A percentile compares a stretch with the other conserved stretches of the same genome.
Conservation (phyloP, 2,329 filamentous ascomycete species). For the Clarireedia homoeocarpa region DNA sequence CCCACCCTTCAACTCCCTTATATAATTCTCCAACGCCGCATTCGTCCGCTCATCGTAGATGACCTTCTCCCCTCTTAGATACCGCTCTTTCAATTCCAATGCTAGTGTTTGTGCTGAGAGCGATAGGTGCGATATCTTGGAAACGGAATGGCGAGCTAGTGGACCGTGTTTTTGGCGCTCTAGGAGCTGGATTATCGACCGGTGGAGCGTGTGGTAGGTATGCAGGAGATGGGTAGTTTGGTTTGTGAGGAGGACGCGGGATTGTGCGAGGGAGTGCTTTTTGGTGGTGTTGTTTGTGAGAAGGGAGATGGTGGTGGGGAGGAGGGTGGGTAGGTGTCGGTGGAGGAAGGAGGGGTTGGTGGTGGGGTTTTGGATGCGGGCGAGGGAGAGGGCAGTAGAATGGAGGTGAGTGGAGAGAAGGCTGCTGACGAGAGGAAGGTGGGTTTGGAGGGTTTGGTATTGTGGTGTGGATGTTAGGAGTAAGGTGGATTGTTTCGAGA, state of each 20-base stretch:
- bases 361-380: slow-evolving; percentile 39
- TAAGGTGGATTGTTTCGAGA: slow-evolving; percentile 32
- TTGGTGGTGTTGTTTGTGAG: slow-evolving; percentile 4
- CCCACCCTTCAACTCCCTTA: slow-evolving; percentile 21
- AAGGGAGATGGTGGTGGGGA: slow-evolving; percentile 34
- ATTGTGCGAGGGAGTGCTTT: not conserved
- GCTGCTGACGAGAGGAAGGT: slow-evolving; percentile 40
- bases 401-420: slow-evolving; percentile 45
- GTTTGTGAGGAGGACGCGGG: not conserved
- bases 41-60: slow-evolving; percentile 26
- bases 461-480: slow-evolving; percentile 44
- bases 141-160: slow-evolving; percentile 19
- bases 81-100: slow-evolving; percentile 15
- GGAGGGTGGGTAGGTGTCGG: slow-evolving; percentile 44
- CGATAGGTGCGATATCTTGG: slow-evolving; percentile 17
- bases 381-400: slow-evolving; percentile 40
- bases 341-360: slow-evolving; percentile 47
- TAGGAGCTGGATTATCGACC: slow-evolving; percentile 22
- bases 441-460: slow-evolving; percentile 38
- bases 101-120: slow-evolving; percentile 14
- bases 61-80: slow-evolving; percentile 16
- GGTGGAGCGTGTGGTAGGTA: slow-evolving; percentile 19
- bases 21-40: slow-evolving; percentile 23
- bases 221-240: slow-evolving; percentile 20
- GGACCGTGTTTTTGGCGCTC: slow-evolving; percentile 26